Evolutionary conservation across 768 basidiomycete species (phyloP).

Genomic region (Goffeauzyma gilvescens): DNA sequence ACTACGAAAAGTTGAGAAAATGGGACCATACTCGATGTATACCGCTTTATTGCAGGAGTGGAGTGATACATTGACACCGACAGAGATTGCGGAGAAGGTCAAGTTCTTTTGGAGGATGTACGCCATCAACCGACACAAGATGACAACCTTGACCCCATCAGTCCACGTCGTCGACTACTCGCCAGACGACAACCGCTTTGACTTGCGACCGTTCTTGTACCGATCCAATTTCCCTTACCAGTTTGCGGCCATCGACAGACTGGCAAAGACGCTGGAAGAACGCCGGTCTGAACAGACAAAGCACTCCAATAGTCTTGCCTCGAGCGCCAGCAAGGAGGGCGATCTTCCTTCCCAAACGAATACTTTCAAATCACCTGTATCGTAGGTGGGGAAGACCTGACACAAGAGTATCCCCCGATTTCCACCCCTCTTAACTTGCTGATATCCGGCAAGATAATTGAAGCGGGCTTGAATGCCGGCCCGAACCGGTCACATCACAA

Average conservation of each 20-base stretch:
- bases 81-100: slow-evolving; percentile 91
- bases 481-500: too few relatives aligned
- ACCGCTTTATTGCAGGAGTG: slow-evolving; percentile 87
- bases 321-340: too few relatives aligned
- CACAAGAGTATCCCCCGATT: too few relatives aligned
- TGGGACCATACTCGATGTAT: slow-evolving; percentile 93
- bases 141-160: slow-evolving; percentile 37
- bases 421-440: too few relatives aligned
- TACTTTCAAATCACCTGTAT: too few relatives aligned
- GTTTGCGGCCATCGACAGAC: slow-evolving; percentile 81
- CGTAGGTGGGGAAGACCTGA: too few relatives aligned
- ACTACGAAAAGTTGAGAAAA: slow-evolving; percentile 87
- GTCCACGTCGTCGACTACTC: slow-evolving; percentile 42
- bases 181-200: slow-evolving; percentile 91
- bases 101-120: slow-evolving; percentile 94
- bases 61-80: slow-evolving; percentile 66
- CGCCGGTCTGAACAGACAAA: slow-evolving; percentile 26
- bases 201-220: slow-evolving; percentile 88
- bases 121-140: slow-evolving; percentile 92
- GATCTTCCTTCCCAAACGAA: too few relatives aligned
- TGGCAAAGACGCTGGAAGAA: slow-evolving; percentile 51
- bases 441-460: too few relatives aligned
- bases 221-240: slow-evolving; percentile 90
- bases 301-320: too few relatives aligned
- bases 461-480: too few relatives aligned